Evolutionary conservation across 2,329 filamentous ascomycete genomes (phyloP).

Genomic region (Beauveria australis): DNA sequence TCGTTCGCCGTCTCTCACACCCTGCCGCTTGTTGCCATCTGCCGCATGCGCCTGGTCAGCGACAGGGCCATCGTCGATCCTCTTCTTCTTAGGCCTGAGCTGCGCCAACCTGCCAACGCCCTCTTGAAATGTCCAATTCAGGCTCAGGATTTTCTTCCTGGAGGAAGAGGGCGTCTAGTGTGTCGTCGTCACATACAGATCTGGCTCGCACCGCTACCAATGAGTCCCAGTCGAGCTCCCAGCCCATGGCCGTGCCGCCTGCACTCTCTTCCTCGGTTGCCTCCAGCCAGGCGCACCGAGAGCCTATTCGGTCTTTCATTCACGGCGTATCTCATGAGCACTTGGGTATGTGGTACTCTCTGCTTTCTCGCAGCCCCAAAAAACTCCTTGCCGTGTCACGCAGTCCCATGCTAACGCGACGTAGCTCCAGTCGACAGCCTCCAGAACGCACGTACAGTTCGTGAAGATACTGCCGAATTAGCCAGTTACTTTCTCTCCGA

Average conservation of each 20-base stretch:
- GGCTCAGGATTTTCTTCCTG: constrained; percentile 40
- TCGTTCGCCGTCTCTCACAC: background rate
- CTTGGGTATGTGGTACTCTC: constrained; percentile 38
- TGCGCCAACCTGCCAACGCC: background rate
- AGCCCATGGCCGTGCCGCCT: constrained; percentile 13
- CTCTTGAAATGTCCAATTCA: constrained; percentile 36
- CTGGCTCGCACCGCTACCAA: constrained; percentile 17
- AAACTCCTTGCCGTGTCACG: background rate
- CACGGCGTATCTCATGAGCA: constrained; percentile 55
- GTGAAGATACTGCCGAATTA: constrained; percentile 80
- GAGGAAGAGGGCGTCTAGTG: constrained; percentile 32
- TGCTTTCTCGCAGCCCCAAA: background rate
- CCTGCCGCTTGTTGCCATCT: background rate
- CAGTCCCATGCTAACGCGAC: background rate
- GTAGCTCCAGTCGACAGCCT: constrained; percentile 55
- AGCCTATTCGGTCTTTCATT: constrained; percentile 65
- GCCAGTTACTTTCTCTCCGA: constrained; percentile 73
- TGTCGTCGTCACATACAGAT: constrained; percentile 27
- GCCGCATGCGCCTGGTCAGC: background rate
- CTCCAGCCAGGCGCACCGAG: constrained; percentile 38
- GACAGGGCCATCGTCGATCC: background rate
- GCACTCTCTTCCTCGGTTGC: constrained; percentile 32
- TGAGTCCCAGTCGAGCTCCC: constrained; percentile 15
- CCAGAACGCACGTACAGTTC: constrained; percentile 69
- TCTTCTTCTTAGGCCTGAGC: background rate